Percentiles rank a stretch among this genome's conserved stretches.
Conservation (phyloP, 495 filamentous ascomycete species). For the Trichocladium uniseriatum region DNA sequence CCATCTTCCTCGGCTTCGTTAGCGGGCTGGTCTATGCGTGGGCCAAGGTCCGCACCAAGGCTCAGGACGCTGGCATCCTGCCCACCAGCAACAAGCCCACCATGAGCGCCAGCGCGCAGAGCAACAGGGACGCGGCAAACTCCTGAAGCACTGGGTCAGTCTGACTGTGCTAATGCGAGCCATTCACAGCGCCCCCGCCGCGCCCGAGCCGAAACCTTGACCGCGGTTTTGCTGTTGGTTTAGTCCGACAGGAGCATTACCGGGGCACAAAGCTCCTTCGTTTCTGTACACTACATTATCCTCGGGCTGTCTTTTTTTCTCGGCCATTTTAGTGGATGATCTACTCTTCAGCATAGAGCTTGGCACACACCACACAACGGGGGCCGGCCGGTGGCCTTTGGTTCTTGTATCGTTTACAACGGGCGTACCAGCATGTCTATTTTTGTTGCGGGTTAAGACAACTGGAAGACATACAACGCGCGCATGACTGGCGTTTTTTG, state of each 20-base stretch:
- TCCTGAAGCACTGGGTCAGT: conserved; percentile 23
- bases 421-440: conserved; percentile 12
- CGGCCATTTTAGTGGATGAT: conserved; percentile 15
- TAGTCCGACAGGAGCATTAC: background rate
- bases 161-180: background rate
- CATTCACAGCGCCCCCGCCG: conserved; percentile 1
- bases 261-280: background rate
- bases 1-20: conserved; percentile 81
- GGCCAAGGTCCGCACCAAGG: conserved; percentile 77
- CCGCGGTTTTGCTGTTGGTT: background rate
- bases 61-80: conserved; percentile 51
- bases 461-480: conserved; percentile 7
- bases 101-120: conserved; percentile 86
- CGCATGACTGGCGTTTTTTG: conserved; percentile 17
- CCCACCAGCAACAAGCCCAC: conserved; percentile 57
- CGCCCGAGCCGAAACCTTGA: background rate
- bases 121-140: conserved; percentile 68
- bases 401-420: conserved; percentile 3
- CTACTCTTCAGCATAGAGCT: conserved; percentile 15
- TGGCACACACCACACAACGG: background rate
- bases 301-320: background rate
- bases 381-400: conserved; percentile 6
- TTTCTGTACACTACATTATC: conserved; percentile 9
- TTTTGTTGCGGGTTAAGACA: conserved; percentile 9
- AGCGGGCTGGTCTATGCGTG: conserved; percentile 88